Base-by-base conservation (phyloP, 768 basidiomycete species). In the Lactarius hatsudake region DNA sequence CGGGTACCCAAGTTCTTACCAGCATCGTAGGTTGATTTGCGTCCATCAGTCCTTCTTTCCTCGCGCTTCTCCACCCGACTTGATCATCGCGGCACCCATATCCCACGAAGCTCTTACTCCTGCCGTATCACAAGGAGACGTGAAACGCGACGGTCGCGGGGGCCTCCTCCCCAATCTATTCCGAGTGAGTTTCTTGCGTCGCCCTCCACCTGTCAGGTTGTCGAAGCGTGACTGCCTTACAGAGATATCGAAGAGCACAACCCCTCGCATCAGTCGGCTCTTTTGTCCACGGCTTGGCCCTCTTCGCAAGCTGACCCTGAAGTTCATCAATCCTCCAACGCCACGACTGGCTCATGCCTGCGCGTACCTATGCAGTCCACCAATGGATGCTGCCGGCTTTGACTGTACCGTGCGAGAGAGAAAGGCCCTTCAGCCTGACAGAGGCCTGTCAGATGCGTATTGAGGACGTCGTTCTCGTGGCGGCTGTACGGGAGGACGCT, bases 251-350 rank as follows among this genome's bases (percentile, higher is more conserved):
- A 67, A 17, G 58, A 51, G 28, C 40, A 30, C 9, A 42, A 42
- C 26, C 62, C 59, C 20, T 67, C 62, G n/a, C 71, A 67, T 40
- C 66, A 71, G 26, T 75, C 73, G 71, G 64, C 74, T 20, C 65
- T 75, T 67, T n/a, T 72, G 53, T 69, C 73, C 10, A 65, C 73
- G 75, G 62, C 59, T 75, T 66, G 66, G 74, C 67, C 30, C 59
- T 53, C 73, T 69, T 71, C 78, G 66, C 72, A 38, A 56, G 28
- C 40, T 69, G 15, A 38, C 48, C 4, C 6, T 69, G 23, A 28
- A 20, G 23, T 32, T 20, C 12, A 30, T 62, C n/a, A 5, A 59
- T 3, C 59, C 59, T 3, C 59, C 64, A 2, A 59, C 60, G 0
- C 20, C 65, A 20, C 59, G 43, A 69, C 10, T 59, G 20, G 23